Conservation (phyloP, 140 eudicot genomes). For the Senecio squalidus region DNA sequence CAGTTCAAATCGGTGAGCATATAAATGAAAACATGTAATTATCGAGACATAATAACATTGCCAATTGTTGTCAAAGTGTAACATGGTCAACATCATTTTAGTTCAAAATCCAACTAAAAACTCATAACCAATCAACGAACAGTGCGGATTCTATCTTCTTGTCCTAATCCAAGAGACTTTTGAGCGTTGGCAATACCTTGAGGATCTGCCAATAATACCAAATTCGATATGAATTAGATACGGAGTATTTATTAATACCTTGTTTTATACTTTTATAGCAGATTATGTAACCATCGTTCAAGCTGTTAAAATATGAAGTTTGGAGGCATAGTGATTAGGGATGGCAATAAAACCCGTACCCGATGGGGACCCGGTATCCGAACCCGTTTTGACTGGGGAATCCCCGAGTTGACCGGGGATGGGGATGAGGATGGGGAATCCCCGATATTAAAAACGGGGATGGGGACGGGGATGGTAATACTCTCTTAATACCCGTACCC, state of each 20-base stretch:
- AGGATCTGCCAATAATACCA: conserved; percentile 54
- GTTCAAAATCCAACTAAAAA: conserved; percentile 9
- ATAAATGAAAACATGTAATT: background rate
- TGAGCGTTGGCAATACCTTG: conserved; percentile 93
- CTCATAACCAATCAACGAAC: conserved; percentile 52
- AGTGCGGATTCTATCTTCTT: conserved; percentile 71
- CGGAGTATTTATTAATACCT: background rate
- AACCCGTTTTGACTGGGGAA: too few relatives aligned
- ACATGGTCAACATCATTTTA: conserved; percentile 10
- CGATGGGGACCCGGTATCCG: too few relatives aligned
- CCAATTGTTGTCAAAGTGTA: conserved; percentile 5
- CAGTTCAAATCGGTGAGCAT: background rate
- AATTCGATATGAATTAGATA: background rate
- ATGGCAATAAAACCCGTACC: too few relatives aligned
- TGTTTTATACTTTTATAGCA: background rate
- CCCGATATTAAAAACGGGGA: too few relatives aligned
- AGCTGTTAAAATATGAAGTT: background rate
- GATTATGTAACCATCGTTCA: conserved; percentile 6
- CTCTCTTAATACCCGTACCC: too few relatives aligned
- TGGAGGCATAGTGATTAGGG: background rate
- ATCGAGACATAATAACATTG: conserved; percentile 2
- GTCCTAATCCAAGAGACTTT: conserved; percentile 89
- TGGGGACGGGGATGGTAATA: too few relatives aligned
- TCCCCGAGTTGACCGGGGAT: too few relatives aligned
- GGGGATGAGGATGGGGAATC: too few relatives aligned